Percentiles rank a stretch among this genome's conserved stretches.
Evolutionary conservation across 2,329 filamentous ascomycete species (phyloP).

Genomic region (Diaporthe aspalathi): DNA sequence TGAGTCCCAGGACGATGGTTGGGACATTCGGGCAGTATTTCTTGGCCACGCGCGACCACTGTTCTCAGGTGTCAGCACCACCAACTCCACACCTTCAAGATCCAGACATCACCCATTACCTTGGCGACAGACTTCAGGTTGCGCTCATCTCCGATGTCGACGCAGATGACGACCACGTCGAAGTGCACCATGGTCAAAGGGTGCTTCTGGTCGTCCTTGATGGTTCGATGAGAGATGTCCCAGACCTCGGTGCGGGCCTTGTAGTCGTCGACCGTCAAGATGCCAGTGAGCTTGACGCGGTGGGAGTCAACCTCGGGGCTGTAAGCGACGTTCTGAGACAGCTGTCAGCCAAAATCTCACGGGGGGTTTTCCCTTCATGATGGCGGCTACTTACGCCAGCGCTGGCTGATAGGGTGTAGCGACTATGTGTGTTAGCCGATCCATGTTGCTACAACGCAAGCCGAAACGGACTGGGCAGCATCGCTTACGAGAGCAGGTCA

Average conservation of each 20-base stretch:
- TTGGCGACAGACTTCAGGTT: conserved; percentile 45
- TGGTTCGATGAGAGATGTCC: conserved; percentile 43
- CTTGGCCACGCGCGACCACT: conserved; percentile 45
- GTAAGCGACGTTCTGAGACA: background rate
- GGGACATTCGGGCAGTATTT: conserved; percentile 59
- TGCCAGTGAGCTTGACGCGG: background rate
- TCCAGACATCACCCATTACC: conserved; percentile 41
- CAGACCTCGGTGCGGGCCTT: conserved; percentile 42
- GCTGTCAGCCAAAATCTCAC: background rate
- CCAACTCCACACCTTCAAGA: background rate
- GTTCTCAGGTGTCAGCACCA: conserved; percentile 14
- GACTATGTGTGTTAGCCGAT: background rate
- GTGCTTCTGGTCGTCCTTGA: conserved; percentile 8
- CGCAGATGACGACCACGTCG: conserved; percentile 54
- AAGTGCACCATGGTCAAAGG: conserved; percentile 43
- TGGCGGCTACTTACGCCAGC: background rate
- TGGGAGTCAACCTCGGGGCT: background rate
- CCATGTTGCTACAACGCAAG: background rate
- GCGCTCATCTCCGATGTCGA: conserved; percentile 47
- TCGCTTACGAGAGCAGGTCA: background rate
- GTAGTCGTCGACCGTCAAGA: conserved; percentile 19
- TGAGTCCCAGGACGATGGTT: conserved; percentile 78
- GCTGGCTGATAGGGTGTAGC: background rate
- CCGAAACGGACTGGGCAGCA: too few relatives aligned
- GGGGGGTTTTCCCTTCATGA: too few relatives aligned